Conservation (phyloP, 257 asterid species). For the Thymus mandschuricus region DNA sequence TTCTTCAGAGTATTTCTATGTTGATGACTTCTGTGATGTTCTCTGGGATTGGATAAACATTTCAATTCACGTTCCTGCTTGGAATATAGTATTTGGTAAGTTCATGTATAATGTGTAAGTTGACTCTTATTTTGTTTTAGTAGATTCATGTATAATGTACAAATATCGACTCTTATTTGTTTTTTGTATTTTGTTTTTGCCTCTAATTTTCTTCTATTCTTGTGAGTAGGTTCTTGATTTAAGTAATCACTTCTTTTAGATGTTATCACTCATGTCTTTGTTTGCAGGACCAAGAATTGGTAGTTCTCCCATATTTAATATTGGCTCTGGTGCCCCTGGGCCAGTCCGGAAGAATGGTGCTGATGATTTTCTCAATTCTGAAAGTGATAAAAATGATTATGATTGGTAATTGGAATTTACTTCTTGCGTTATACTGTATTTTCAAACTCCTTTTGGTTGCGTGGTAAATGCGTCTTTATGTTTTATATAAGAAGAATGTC, state of each 20-base stretch:
- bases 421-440: constrained; percentile 7
- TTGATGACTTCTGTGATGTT: constrained; percentile 31
- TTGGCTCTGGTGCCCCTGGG: constrained; percentile 56
- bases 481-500: not conserved
- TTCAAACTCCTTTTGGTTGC: constrained; percentile 28
- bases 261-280: constrained; percentile 5
- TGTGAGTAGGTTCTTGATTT: constrained; percentile 8
- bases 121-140: not conserved
- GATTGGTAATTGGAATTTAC: constrained; percentile 67
- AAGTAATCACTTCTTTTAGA: not conserved
- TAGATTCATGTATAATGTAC: constrained; percentile 10
- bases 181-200: constrained; percentile 18
- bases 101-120: constrained; percentile 6
- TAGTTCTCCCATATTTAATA: constrained; percentile 65
- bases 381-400: constrained; percentile 94
- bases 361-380: constrained; percentile 94
- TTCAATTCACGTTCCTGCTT: constrained; percentile 22
- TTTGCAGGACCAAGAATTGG: constrained; percentile 70
- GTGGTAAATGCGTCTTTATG: not conserved
- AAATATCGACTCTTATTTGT: not conserved
- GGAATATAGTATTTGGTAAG: constrained; percentile 19
- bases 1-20: constrained; percentile 11
- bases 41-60: constrained; percentile 28
- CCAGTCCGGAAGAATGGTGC: constrained; percentile 76
- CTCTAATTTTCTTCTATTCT: not conserved